These are phyloP conservation scores for Chaetothyriales sp. DNA, from an alignment of 2,329 filamentous ascomycete genomes.

Conservation along the genomic window DNA sequence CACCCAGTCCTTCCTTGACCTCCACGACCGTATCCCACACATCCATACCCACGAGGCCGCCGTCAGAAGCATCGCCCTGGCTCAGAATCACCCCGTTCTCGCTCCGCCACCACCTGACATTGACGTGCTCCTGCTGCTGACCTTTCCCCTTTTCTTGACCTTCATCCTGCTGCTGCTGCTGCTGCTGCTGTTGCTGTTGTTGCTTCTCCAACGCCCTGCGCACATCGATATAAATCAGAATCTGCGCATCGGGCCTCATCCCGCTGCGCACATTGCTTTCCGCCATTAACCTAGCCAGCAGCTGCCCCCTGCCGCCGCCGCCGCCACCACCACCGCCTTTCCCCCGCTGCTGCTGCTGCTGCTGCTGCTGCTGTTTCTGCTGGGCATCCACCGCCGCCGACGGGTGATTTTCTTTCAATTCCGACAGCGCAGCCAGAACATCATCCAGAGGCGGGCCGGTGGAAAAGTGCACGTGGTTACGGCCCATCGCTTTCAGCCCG, in stretches of 20 bases:
- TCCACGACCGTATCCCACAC: conserved; percentile 63
- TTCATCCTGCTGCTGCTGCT: conserved; percentile 14
- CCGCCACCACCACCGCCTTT: conserved; percentile 8
- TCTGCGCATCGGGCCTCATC: conserved; percentile 62
- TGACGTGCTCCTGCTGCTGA: conserved; percentile 28
- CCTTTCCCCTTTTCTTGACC: conserved; percentile 10
- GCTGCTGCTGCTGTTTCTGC: background rate
- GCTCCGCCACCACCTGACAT: conserved; percentile 63
- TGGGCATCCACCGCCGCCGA: conserved; percentile 7
- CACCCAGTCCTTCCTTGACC: conserved; percentile 54
- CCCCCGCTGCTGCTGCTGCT: background rate
- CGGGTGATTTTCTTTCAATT: too few species aligned
- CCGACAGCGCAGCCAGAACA: conserved; percentile 17
- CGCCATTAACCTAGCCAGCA: conserved; percentile 4
- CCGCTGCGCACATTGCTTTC: conserved; percentile 50
- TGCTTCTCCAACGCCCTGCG: conserved; percentile 40
- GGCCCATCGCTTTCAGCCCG: conserved; percentile 62
- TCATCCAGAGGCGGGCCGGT: conserved; percentile 46
- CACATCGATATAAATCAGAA: conserved; percentile 65
- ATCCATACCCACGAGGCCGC: conserved; percentile 36
- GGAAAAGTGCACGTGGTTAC: conserved; percentile 85
- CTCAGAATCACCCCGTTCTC: conserved; percentile 60
- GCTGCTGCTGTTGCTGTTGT: background rate
- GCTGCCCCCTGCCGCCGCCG: background rate
- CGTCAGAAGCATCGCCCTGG: conserved; percentile 19